Conservation (phyloP, 2,329 filamentous ascomycete species). For the Pyricularia sp. region DNA sequence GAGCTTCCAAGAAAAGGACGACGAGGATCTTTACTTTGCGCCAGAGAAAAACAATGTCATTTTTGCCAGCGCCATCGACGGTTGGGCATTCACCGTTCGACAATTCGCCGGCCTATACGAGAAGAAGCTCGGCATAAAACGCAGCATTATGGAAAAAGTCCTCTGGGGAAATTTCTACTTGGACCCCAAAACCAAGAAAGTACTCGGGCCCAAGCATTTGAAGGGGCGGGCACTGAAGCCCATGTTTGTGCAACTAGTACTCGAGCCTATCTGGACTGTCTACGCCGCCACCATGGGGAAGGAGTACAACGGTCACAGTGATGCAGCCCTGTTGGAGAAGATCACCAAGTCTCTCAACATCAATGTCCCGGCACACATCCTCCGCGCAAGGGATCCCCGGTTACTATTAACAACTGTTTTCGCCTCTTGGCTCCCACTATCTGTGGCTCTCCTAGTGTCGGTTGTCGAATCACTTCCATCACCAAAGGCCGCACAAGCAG, state of each 20-base stretch:
- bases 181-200: constrained; percentile 93
- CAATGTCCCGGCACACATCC: constrained; percentile 72
- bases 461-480: constrained; percentile 89
- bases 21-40: constrained; percentile 96
- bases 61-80: constrained; percentile 93
- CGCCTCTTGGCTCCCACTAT: constrained; percentile 81
- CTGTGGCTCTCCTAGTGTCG: constrained; percentile 84
- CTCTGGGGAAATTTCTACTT: constrained; percentile 96
- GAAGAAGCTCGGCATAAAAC: constrained; percentile 93
- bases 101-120: constrained; percentile 93
- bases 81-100: constrained; percentile 96
- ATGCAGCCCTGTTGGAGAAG: constrained; percentile 77
- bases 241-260: constrained; percentile 92
- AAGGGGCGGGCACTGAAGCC: constrained; percentile 89
- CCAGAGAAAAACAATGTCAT: constrained; percentile 99
- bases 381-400: constrained; percentile 74
- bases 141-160: constrained; percentile 79
- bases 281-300: constrained; percentile 85
- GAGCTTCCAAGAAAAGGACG: constrained; percentile 81
- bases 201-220: constrained; percentile 82
- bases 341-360: constrained; percentile 88
- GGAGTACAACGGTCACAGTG: constrained; percentile 65
- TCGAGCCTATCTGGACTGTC: constrained; percentile 93
- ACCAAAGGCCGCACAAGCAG: constrained; percentile 68
- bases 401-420: constrained; percentile 82